Evolutionary conservation across 2,329 filamentous ascomycete species (phyloP).

Genomic region (Lasiodiplodia sp.): DNA sequence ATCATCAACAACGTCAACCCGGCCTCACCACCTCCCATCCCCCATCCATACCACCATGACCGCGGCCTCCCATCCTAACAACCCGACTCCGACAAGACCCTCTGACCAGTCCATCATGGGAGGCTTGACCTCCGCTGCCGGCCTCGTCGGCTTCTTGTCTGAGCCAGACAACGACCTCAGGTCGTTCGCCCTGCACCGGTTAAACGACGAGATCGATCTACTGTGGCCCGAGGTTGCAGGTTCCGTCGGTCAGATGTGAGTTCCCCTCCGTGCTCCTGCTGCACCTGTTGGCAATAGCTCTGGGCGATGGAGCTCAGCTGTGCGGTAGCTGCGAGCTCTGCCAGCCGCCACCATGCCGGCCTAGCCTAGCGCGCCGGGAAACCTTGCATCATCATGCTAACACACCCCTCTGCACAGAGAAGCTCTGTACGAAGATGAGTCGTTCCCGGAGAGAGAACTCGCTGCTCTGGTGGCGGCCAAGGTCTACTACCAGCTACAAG

Average conservation of each 20-base stretch:
- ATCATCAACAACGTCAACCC: conserved; percentile 29
- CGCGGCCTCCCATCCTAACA: conserved; percentile 22
- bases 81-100: conserved; percentile 11
- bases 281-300: not conserved
- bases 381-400: conserved; percentile 28
- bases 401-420: conserved; percentile 66
- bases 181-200: conserved; percentile 90
- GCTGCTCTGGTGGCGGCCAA: conserved; percentile 95
- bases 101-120: conserved; percentile 67
- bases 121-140: conserved; percentile 90
- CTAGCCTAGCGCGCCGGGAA: conserved; percentile 21
- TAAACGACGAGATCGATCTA: conserved; percentile 96
- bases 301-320: conserved; percentile 22
- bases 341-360: conserved; percentile 26
- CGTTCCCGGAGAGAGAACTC: conserved; percentile 90
- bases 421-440: conserved; percentile 95
- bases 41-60: conserved; percentile 27
- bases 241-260: conserved; percentile 91
- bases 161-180: conserved; percentile 95
- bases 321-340: conserved; percentile 26
- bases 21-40: conserved; percentile 21
- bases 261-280: not conserved
- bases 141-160: conserved; percentile 91
- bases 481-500: conserved; percentile 98
- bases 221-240: conserved; percentile 98